Evolutionary conservation across 73 alveolate genomes (phyloP).

Genomic region (Paramecium caudatum): DNA sequence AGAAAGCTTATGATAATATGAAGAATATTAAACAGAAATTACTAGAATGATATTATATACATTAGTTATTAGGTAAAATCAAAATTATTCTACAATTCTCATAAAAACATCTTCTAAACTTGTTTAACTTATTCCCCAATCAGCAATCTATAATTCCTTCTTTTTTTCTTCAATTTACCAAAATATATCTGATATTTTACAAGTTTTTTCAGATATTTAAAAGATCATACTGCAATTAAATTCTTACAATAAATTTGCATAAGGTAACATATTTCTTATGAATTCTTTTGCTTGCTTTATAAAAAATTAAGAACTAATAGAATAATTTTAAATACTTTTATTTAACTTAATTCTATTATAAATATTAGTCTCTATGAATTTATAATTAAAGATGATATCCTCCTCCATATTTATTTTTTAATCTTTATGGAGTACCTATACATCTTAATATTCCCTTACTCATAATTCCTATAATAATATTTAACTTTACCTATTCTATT

Average conservation of each 20-base stretch:
- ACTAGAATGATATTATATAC: conserved; percentile 22
- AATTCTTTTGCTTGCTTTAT: conserved; percentile 22
- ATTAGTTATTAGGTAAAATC: background rate
- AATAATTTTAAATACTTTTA: background rate
- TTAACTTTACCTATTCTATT: conserved; percentile 87
- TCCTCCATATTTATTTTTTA: conserved; percentile 77
- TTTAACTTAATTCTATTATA: background rate
- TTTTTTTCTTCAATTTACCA: conserved; percentile 76
- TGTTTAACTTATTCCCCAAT: conserved; percentile 74
- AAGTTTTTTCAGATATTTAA: conserved; percentile 61
- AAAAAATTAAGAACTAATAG: background rate
- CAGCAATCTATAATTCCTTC: conserved; percentile 55
- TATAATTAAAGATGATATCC: conserved; percentile 78
- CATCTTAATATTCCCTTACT: conserved; percentile 74
- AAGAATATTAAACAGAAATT: conserved; percentile 57
- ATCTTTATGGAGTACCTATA: conserved; percentile 71
- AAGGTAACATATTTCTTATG: conserved; percentile 53
- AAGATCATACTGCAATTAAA: conserved; percentile 68
- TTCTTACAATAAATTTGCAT: background rate
- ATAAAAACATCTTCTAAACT: conserved; percentile 68
- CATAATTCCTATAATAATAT: conserved; percentile 75
- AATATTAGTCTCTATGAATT: conserved; percentile 71
- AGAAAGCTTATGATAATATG: conserved; percentile 62
- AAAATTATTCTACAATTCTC: conserved; percentile 15
- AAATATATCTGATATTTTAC: conserved; percentile 64